A percentile compares a stretch with the other conserved stretches of the same genome.
These are phyloP conservation scores for Agarophyton chilense DNA, from an alignment of 23 red algal genomes.

Conservation along the genomic window DNA sequence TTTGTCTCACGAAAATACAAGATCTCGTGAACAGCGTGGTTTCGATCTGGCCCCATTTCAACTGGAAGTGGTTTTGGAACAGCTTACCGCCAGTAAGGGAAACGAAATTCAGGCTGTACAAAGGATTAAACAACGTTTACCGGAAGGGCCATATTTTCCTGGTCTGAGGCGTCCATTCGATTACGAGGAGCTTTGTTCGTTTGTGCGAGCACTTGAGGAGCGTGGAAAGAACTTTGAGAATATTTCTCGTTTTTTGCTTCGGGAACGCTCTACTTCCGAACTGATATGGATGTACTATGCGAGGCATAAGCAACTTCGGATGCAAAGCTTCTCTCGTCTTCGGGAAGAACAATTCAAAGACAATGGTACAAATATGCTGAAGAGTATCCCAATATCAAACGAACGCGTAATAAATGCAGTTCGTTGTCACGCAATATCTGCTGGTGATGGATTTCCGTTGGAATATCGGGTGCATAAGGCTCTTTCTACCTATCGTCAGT, in stretches of 20 bases:
- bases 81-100: conserved; percentile 18
- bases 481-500: not conserved
- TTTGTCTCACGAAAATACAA: conserved; percentile 20
- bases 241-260: conserved; percentile 61
- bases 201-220: conserved; percentile 69
- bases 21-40: conserved; percentile 4
- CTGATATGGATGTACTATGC: conserved; percentile 78
- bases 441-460: conserved; percentile 66
- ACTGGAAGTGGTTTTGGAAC: conserved; percentile 40
- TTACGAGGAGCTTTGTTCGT: conserved; percentile 60
- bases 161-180: conserved; percentile 45
- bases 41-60: conserved; percentile 58
- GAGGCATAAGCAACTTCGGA: conserved; percentile 68
- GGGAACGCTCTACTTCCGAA: conserved; percentile 42
- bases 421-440: conserved; percentile 19
- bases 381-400: not conserved
- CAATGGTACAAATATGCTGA: conserved; percentile 10
- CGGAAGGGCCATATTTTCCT: conserved; percentile 56
- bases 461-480: conserved; percentile 11
- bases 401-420: not conserved
- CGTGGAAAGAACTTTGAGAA: conserved; percentile 59
- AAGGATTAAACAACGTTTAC: conserved; percentile 12
- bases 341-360: conserved; percentile 31
- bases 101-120: conserved; percentile 28
- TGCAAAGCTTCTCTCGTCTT: conserved; percentile 48